A percentile compares a stretch with the other conserved stretches of the same genome.
phyloP scores from a whole-genome alignment of 257 asterid genomes.

The Solanum tarapatanum region DNA sequence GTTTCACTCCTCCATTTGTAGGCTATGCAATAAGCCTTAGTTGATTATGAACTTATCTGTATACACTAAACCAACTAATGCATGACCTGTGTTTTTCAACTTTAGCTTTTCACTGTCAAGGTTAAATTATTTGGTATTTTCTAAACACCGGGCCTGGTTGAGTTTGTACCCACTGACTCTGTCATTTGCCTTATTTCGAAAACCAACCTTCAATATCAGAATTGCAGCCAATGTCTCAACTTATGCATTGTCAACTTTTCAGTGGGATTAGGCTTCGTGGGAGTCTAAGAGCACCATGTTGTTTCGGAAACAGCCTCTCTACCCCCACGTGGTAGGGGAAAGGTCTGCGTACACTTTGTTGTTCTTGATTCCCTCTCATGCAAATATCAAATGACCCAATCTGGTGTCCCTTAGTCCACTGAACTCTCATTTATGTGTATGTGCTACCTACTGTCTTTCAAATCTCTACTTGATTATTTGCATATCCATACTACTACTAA shows the following conservation, averaged over 20 bases:
- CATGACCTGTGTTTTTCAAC: not conserved
- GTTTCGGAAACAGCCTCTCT: not conserved
- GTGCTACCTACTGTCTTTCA: not conserved
- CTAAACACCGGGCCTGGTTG: not conserved
- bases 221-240: not conserved
- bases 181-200: not conserved
- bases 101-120: not conserved
- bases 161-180: not conserved
- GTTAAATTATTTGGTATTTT: not conserved
- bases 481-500: not conserved
- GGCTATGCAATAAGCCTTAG: not conserved
- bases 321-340: not conserved
- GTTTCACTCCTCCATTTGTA: not conserved
- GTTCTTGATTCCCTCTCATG: too few relatives aligned
- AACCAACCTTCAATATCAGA: not conserved
- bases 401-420: not conserved
- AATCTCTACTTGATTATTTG: not conserved
- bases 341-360: not conserved
- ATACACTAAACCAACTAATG: not conserved
- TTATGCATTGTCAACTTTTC: not conserved
- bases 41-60: not conserved
- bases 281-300: not conserved
- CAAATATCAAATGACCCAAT: not conserved
- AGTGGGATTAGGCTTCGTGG: not conserved
- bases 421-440: not conserved